A percentile compares a stretch with the other conserved stretches of the same genome.
Evolutionary conservation across 2,329 filamentous ascomycete genomes (phyloP).

Genomic region (Epichloe typhina): DNA sequence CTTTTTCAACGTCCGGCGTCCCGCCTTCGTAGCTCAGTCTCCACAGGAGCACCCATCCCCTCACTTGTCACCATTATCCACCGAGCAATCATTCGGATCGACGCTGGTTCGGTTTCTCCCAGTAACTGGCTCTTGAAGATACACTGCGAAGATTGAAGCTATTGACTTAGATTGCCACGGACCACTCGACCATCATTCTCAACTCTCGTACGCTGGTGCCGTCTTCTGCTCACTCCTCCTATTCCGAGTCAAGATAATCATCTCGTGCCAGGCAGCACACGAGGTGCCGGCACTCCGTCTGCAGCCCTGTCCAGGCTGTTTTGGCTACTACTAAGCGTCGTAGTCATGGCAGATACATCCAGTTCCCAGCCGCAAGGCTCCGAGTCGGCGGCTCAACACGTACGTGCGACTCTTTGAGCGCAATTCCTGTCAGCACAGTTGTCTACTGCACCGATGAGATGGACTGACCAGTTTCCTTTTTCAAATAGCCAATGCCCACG

Average conservation of each 20-base stretch:
- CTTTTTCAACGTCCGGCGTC: neutral
- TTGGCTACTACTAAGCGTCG: slow-evolving; percentile 8
- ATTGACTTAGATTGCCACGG: neutral
- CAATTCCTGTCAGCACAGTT: neutral
- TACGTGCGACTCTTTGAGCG: slow-evolving; percentile 6
- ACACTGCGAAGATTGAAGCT: neutral
- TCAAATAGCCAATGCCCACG: slow-evolving; percentile 10
- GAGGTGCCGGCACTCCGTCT: slow-evolving; percentile 3
- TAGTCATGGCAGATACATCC: slow-evolving; percentile 15
- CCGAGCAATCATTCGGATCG: neutral
- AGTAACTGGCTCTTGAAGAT: neutral
- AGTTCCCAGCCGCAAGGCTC: slow-evolving; percentile 10
- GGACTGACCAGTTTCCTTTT: slow-evolving; percentile 2
- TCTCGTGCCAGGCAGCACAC: neutral
- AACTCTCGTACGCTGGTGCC: neutral
- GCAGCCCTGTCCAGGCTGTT: slow-evolving; percentile 5
- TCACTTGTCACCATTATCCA: neutral
- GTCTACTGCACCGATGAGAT: neutral
- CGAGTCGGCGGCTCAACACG: slow-evolving; percentile 9
- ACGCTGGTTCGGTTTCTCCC: neutral
- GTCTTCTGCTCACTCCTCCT: neutral
- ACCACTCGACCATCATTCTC: neutral
- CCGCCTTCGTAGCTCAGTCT: neutral
- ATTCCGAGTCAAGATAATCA: no score
- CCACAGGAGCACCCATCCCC: neutral